phyloP scores from a whole-genome alignment of 208 protist genomes.

The Trypanosoma avium region DNA sequence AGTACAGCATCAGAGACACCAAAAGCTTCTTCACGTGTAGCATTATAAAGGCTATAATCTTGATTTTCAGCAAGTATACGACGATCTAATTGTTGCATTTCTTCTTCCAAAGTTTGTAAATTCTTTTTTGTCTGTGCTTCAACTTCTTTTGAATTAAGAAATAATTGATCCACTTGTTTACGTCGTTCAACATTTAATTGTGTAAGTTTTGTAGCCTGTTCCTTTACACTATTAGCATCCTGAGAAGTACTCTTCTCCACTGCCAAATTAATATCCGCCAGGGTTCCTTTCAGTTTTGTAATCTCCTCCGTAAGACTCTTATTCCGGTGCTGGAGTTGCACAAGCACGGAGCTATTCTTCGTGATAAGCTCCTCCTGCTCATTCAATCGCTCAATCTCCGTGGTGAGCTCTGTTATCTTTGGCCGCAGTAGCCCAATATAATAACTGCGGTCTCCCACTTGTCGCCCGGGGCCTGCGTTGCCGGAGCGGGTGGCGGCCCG shows the following conservation, averaged over 20 bases:
- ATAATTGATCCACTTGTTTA: conserved; percentile 81
- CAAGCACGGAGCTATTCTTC: conserved; percentile 71
- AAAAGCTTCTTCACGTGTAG: conserved; percentile 70
- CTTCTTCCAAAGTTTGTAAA: conserved; percentile 63
- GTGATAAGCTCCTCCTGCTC: conserved; percentile 85
- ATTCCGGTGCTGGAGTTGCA: conserved; percentile 77
- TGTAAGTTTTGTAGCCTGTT: conserved; percentile 66
- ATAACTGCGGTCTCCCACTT: conserved; percentile 90
- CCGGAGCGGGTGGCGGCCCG: conserved; percentile 70
- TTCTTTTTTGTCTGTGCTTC: conserved; percentile 72
- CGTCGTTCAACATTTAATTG: conserved; percentile 62
- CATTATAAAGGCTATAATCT: conserved; percentile 73
- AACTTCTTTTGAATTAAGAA: conserved; percentile 76
- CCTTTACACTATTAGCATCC: conserved; percentile 68
- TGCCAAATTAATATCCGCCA: conserved; percentile 84
- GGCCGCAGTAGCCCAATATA: conserved; percentile 87
- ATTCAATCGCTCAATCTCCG: conserved; percentile 83
- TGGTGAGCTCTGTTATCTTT: conserved; percentile 85
- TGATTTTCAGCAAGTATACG: conserved; percentile 77
- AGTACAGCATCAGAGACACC: conserved; percentile 78
- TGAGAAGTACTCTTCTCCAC: conserved; percentile 67
- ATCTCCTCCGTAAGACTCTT: conserved; percentile 77
- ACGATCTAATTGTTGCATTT: conserved; percentile 75
- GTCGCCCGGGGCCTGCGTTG: conserved; percentile 74
- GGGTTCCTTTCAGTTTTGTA: conserved; percentile 63